phyloP scores from a whole-genome alignment of 495 filamentous ascomycete genomes.

The Neurospora tetrasperma region DNA sequence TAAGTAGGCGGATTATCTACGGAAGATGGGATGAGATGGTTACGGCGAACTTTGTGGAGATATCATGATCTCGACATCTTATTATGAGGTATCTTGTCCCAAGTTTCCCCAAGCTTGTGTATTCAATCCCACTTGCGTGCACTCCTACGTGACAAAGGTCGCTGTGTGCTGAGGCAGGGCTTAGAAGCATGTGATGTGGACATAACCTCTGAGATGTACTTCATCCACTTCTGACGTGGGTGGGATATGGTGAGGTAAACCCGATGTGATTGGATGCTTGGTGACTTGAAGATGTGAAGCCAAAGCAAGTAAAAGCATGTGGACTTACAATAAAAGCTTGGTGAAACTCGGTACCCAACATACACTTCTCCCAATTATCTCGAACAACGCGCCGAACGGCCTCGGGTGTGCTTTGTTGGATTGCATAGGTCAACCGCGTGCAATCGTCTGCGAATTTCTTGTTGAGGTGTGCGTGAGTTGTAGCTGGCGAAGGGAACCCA shows the following conservation, averaged over 20 bases:
- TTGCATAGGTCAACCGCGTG: conserved; percentile 30
- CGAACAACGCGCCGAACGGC: conserved; percentile 35
- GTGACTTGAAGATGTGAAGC: background rate
- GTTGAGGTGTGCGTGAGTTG: conserved; percentile 25
- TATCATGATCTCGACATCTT: too few species aligned
- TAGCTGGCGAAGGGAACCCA: conserved; percentile 32
- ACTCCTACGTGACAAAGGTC: background rate
- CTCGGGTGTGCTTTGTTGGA: conserved; percentile 32
- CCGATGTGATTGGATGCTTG: background rate
- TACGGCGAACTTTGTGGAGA: background rate
- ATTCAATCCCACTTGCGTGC: background rate
- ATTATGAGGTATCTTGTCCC: background rate
- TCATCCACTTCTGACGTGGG: background rate
- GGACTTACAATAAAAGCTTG: conserved; percentile 39
- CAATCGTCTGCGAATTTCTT: conserved; percentile 33
- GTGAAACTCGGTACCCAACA: conserved; percentile 43
- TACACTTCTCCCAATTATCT: conserved; percentile 39
- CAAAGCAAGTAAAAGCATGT: background rate
- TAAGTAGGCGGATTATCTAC: background rate
- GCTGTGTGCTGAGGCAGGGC: background rate
- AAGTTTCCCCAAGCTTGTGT: background rate
- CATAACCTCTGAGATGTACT: background rate
- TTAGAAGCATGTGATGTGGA: background rate
- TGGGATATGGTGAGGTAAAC: background rate
- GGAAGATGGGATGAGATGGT: background rate